These are phyloP conservation scores for Biancaea sappan DNA, from an alignment of 306 rosid genomes.

Conservation along the genomic window DNA sequence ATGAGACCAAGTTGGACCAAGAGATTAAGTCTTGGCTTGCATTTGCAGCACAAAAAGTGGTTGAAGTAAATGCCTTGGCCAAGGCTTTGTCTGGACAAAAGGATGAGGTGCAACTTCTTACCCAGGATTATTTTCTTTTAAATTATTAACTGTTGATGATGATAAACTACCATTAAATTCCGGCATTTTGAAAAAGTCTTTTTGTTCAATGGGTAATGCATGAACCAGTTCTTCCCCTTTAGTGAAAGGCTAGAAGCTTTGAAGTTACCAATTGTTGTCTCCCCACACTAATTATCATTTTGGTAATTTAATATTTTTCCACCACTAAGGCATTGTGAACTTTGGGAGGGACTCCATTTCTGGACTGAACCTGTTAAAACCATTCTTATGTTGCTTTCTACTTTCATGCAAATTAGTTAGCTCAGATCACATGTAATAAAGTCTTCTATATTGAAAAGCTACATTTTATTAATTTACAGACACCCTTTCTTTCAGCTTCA, in stretches of 20 bases:
- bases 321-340: neutral
- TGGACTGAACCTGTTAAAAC: neutral
- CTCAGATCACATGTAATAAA: neutral
- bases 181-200: neutral
- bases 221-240: neutral
- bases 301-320: neutral
- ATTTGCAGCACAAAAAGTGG: conserved; percentile 84
- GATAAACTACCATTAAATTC: neutral
- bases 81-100: conserved; percentile 70
- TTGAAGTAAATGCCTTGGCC: conserved; percentile 85
- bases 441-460: neutral
- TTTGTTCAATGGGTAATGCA: neutral
- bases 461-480: neutral
- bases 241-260: neutral
- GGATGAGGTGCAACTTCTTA: conserved; percentile 50
- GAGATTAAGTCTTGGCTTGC: conserved; percentile 92
- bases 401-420: neutral
- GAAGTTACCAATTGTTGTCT: neutral
- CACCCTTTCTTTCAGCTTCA: neutral
- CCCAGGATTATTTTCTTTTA: neutral
- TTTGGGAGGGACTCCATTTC: neutral
- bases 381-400: neutral
- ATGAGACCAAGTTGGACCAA: conserved; percentile 72
- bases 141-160: neutral
- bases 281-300: neutral